Evolutionary conservation across 2,329 filamentous ascomycete genomes (phyloP).

Genomic region (Scedosporium dehoogii): DNA sequence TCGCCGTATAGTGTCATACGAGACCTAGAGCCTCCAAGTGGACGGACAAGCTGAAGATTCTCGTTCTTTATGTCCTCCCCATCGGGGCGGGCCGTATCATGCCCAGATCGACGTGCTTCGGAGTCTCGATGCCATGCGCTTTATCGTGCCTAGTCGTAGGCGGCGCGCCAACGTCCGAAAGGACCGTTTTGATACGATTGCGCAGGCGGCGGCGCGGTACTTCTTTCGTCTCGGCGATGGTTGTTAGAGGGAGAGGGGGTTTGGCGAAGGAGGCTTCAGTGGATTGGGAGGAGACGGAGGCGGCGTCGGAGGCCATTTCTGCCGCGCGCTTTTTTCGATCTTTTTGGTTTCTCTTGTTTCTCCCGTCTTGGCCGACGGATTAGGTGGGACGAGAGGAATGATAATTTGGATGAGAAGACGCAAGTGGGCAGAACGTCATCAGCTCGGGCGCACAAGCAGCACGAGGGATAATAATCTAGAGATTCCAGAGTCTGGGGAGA

Average conservation of each 20-base stretch:
- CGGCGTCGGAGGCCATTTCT: conserved; percentile 1
- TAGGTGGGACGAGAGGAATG: background rate
- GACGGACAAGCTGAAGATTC: background rate
- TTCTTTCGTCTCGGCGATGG: background rate
- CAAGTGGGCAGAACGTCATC: no score
- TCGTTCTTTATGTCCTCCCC: conserved; percentile 7
- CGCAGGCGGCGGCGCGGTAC: conserved; percentile 3
- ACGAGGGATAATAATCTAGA: no score
- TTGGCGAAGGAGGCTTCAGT: background rate
- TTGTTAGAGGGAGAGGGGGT: background rate
- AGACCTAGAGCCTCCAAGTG: no score
- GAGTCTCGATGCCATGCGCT: conserved; percentile 8
- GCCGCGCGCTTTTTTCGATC: background rate
- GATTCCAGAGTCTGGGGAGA: background rate
- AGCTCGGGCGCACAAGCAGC: no score
- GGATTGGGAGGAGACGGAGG: conserved; percentile 2
- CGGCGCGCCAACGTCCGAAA: conserved; percentile 11
- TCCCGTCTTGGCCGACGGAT: background rate
- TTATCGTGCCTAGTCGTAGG: conserved; percentile 10
- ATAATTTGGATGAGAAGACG: background rate
- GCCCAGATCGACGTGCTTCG: conserved; percentile 10
- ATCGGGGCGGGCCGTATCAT: conserved; percentile 8
- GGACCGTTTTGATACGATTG: conserved; percentile 4
- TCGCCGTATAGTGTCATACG: no score
- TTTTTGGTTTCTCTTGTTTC: background rate